Conservation (phyloP, 2,329 filamentous ascomycete genomes). For the Penicillium sp. region DNA sequence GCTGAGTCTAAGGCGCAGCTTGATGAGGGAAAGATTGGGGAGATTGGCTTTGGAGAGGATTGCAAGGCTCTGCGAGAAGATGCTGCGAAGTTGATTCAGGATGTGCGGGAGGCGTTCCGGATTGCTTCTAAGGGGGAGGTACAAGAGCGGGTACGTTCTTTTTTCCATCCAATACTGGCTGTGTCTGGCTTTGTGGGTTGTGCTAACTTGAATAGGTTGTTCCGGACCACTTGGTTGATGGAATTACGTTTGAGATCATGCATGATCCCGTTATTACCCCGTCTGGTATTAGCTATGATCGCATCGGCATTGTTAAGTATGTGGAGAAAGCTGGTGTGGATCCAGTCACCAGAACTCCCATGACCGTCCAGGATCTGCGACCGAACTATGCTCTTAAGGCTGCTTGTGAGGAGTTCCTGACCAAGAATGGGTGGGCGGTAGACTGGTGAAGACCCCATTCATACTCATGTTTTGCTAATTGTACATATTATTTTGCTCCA, state of each 20-base stretch:
- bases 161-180: not conserved
- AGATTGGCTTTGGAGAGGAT: constrained; percentile 69
- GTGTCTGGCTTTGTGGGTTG: not conserved
- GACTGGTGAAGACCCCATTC: constrained; percentile 64
- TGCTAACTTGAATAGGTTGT: constrained; percentile 38
- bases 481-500: not conserved
- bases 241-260: constrained; percentile 53
- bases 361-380: constrained; percentile 68
- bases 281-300: constrained; percentile 87
- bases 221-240: constrained; percentile 50
- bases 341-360: constrained; percentile 76
- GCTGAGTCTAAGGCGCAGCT: constrained; percentile 35
- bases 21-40: constrained; percentile 47
- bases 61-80: constrained; percentile 58
- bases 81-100: constrained; percentile 47
- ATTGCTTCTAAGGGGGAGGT: constrained; percentile 43
- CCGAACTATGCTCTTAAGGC: constrained; percentile 79
- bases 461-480: not conserved
- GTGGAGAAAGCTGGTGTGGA: constrained; percentile 73
- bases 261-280: constrained; percentile 58
- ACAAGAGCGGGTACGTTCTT: constrained; percentile 41
- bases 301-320: constrained; percentile 81
- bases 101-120: constrained; percentile 46
- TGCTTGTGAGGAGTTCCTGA: constrained; percentile 81
- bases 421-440: constrained; percentile 86